Evolutionary conservation across 2,329 filamentous ascomycete species (phyloP).

Genomic region (Talaromyces sp.): DNA sequence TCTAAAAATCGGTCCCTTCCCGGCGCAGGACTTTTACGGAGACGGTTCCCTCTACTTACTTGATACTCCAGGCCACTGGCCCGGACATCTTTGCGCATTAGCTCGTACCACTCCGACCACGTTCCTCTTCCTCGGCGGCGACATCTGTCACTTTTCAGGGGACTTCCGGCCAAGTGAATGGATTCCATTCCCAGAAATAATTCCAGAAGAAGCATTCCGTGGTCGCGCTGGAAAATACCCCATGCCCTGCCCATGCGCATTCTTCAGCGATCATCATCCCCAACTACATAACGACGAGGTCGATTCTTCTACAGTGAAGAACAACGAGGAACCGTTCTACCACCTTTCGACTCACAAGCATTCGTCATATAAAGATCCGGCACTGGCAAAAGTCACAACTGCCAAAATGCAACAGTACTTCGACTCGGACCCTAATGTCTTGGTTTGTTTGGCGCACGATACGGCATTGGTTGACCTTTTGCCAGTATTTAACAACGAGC

Average conservation of each 20-base stretch:
- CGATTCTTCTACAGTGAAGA: not conserved
- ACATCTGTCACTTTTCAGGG: not conserved
- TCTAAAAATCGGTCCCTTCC: not conserved
- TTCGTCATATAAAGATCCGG: not conserved
- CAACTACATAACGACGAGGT: conserved; percentile 9
- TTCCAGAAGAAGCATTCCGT: not conserved
- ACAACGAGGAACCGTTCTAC: not conserved
- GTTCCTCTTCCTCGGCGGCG: not conserved
- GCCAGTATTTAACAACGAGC: not conserved
- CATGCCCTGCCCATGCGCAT: conserved; percentile 4
- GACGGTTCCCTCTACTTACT: not conserved
- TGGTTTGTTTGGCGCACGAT: not conserved
- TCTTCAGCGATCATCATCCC: conserved; percentile 12
- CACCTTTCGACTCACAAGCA: not conserved
- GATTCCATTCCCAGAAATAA: not conserved
- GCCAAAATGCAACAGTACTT: not conserved
- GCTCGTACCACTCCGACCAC: conserved; percentile 8
- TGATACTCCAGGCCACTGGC: conserved; percentile 11
- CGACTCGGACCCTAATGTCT: not conserved
- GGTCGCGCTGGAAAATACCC: conserved; percentile 5
- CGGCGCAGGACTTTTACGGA: not conserved
- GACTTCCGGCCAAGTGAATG: not conserved
- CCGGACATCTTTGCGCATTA: conserved; percentile 9
- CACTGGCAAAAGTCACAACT: not conserved
- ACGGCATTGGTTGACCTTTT: not conserved